Evolutionary conservation across 331 rosid genomes (phyloP).

Genomic region (Phaseolus coccineus): DNA sequence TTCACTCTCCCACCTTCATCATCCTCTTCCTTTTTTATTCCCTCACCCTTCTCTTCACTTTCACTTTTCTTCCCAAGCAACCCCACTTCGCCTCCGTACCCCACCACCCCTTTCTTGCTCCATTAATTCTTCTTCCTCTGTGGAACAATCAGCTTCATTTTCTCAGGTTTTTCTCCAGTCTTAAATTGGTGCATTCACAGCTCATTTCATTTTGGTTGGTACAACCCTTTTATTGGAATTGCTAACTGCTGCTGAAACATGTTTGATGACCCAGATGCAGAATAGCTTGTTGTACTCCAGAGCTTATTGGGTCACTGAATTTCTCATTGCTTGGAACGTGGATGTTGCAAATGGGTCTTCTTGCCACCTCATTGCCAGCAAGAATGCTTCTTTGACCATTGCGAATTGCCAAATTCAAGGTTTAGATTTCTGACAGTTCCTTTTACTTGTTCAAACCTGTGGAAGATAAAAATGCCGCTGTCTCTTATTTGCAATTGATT

Average conservation of each 20-base stretch:
- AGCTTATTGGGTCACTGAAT: conserved; percentile 79
- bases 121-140: conserved; percentile 50
- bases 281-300: conserved; percentile 65
- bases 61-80: conserved; percentile 25
- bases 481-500: conserved; percentile 34
- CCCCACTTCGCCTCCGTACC: conserved; percentile 34
- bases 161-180: conserved; percentile 62
- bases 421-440: conserved; percentile 29
- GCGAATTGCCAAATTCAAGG: conserved; percentile 64
- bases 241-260: conserved; percentile 26
- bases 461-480: neutral
- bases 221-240: conserved; percentile 16
- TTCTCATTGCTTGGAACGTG: conserved; percentile 82
- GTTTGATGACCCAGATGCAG: conserved; percentile 54
- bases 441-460: conserved; percentile 4
- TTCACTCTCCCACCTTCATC: conserved; percentile 37
- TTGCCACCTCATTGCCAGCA: conserved; percentile 71
- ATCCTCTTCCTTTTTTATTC: conserved; percentile 41
- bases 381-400: conserved; percentile 61
- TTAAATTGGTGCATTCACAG: neutral
- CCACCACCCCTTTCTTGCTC: conserved; percentile 51
- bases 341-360: conserved; percentile 58
- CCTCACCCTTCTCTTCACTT: conserved; percentile 38
- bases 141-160: conserved; percentile 49
- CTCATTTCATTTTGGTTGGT: conserved; percentile 10